Base-by-base conservation (phyloP, 305 asterid genomes). In the Striga hermonthica region DNA sequence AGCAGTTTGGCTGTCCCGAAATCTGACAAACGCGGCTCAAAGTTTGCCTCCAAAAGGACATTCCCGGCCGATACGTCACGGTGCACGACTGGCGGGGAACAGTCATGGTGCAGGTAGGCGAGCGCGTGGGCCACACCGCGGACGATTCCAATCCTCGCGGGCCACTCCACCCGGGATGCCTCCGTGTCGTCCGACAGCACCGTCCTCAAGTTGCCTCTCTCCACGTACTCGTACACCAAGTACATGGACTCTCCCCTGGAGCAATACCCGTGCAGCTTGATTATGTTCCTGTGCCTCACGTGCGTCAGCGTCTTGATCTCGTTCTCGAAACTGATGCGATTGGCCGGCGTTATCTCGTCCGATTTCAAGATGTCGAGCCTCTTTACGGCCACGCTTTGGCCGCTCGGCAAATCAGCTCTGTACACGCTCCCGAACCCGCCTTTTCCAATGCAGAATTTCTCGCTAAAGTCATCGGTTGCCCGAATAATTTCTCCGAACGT, bases 361-460 rank as follows among this genome's bases (percentile, higher is more conserved):
- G 94, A 77, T 52, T 89, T 95, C 63, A 89, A 69, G 70, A 82
- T 38, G 53, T 81, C 60, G 74, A 88, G 90, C 80, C 79, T 81
- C 73, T 91, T 91, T 50, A 91, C 87, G 14, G 98, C 98, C 67
- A 91, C 82, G n/a, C 66, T 64, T 52, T 79, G 92, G 15, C 96
- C 90, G 53, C 64, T 74, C 52, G 77, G 67, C 62, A 91, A 44
- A 65, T 69, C 82, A 70, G 95, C 96, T 79, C 78, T 84, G 48
- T 86, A 91, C 37, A 89, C 96, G 56, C 81, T 83, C 60, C 96
- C 96, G 72, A 82, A 86, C 66, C 98, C 92, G 76, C 98, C 98
- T 72, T 75, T 80, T 49, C 96, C 98, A 52, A 91, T 85, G 83
- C 91, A 82, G 70, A 79, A 80, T 62, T 60, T 79, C 54, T 83